These are phyloP conservation scores for Trichoderma sp. DNA, from an alignment of 2,329 filamentous ascomycete species.

Conservation along the genomic window DNA sequence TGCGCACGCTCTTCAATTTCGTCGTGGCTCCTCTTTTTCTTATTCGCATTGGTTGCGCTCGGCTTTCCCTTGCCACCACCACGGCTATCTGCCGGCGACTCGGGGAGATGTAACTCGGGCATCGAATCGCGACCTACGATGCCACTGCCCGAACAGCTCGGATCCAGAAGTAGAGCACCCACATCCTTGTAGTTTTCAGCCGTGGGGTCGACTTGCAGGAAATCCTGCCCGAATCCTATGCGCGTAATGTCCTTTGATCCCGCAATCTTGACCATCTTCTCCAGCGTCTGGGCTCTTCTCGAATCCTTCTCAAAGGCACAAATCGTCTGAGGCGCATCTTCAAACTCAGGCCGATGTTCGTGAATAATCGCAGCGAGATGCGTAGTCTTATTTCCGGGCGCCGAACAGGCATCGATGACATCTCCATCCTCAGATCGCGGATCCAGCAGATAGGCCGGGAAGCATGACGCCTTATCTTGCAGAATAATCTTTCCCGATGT, in stretches of 20 bases:
- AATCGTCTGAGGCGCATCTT: constrained; percentile 51
- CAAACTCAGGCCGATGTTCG: constrained; percentile 46
- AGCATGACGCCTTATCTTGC: constrained; percentile 96
- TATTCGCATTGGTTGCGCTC: constrained; percentile 33
- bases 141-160: constrained; percentile 93
- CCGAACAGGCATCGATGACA: constrained; percentile 89
- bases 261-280: constrained; percentile 82
- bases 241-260: constrained; percentile 69
- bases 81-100: constrained; percentile 34
- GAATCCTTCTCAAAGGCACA: constrained; percentile 81
- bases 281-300: constrained; percentile 71
- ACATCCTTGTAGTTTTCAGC: constrained; percentile 68
- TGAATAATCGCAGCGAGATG: constrained; percentile 79
- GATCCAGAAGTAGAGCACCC: constrained; percentile 83
- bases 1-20: constrained; percentile 40
- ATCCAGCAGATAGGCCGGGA: constrained; percentile 86
- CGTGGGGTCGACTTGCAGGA: constrained; percentile 72
- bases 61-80: constrained; percentile 11
- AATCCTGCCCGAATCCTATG: constrained; percentile 77
- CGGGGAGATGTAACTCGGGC: constrained; percentile 66
- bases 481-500: constrained; percentile 77
- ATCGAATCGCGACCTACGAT: constrained; percentile 87
- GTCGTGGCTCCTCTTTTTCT: constrained; percentile 53
- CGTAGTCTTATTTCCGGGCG: constrained; percentile 96
- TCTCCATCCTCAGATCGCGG: constrained; percentile 69